Evolutionary conservation across 805 yeast genomes (phyloP), one percentile per base, ranked within the genome.

Genomic region (Wickerhamiella vanderwaltii): DNA sequence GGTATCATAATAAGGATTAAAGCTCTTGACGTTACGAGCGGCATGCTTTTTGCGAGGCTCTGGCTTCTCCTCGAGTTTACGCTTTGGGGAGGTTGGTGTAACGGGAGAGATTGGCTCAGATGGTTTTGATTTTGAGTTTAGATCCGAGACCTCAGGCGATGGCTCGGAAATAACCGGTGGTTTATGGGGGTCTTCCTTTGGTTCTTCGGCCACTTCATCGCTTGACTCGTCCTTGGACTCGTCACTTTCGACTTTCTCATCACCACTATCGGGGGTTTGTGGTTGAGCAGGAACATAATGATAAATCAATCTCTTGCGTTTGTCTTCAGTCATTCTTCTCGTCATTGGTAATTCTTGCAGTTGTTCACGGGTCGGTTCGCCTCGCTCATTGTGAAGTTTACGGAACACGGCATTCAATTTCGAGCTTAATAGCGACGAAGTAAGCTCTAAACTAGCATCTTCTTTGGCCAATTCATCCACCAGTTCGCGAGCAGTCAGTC

Each of bases 331-430:
- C 37, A 46, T 51, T 18, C 39, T 29, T 7, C 62, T 47, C 4
- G 55, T 46, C 17, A 58, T 39, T 2, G 62, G 62, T 12, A 59
- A 50, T 12, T 45, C 48, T 1, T 34, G 41, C 26, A 49, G 45
- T 35, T 49, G 51, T 4, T 40, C 41, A 3, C 29, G 41, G 6
- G 42, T 28, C 18, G 53, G 51, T n/a, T 41, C 26, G 35, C 45
- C 35, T 9, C 50, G 33, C 36, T 53, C 54, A 17, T 51, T 47
- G 39, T 53, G 58, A 37, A 51, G 46, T 12, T 60, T 44, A 1
- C 62, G 49, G 46, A 53, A 56, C 18, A 55, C 49, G 5, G 59
- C 53, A 41, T 57, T 58, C 18, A 58, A 51, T 41, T 57, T 57
- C 3, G 62, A 56, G 17, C 61, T 56, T 24, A 58, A 48, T 17